Evolutionary conservation across 257 asterid genomes (phyloP), one percentile per base, ranked within the genome.

Genomic region (Haberlea rhodopensis): DNA sequence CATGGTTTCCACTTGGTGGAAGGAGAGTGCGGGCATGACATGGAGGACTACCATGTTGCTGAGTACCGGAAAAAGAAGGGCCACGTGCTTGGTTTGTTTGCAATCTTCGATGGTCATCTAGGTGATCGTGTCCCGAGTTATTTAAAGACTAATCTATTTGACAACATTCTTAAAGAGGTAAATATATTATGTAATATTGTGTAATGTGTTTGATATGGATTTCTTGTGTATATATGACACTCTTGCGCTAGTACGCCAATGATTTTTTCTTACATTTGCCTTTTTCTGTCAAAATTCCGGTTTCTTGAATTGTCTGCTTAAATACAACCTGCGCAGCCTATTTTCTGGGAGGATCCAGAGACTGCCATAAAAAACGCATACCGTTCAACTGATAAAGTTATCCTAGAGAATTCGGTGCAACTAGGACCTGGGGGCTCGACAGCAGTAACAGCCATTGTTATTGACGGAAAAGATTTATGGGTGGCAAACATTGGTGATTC

Each of bases 401-500:
- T 88, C 67, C 81, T 88, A 60, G 89, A 88, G 78, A 84, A 85
- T 58, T 67, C 95, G 27, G 16, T 74, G 81, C 86, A 84, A 82
- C 76, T 88, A 25, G 94, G 94, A 40, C 94, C 94, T 15, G 96
- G 96, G 64, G 96, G 95, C 67, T 88, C 95, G 54, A 88, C 96
- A 49, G 96, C 96, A 57, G 95, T 88, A 60, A 85, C 96, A 15
- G 91, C 91, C 13, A 85, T 86, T 21, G 88, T 85, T 18, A 75
- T 88, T 5, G 95, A 88, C 58, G 89, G 89, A 53, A 85, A 88
- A 71, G 84, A 88, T 28, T 57, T 88, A 31, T 88, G 96, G 96
- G 86, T 88, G 62, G 96, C 95, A 23, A 88, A 88, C 24, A 7
- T 86, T 59, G 96, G 95, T 61, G 94, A 85, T 71, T 88, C 96